Base-by-base conservation (phyloP, 1,284 basidiomycete genomes). In the Leccinum olivaceoglutinosum region DNA sequence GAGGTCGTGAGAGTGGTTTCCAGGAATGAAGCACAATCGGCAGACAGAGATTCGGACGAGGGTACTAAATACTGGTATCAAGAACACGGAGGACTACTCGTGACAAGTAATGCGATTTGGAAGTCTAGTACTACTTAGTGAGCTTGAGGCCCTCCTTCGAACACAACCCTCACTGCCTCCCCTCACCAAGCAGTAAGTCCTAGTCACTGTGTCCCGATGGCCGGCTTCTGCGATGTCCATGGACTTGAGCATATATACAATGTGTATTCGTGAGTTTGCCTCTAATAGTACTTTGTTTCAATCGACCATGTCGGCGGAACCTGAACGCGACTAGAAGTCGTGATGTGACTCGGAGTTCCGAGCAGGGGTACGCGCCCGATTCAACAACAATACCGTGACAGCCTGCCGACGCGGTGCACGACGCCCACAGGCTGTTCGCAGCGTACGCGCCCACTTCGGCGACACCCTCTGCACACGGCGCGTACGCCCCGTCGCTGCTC, bases 21-120 rank as follows among this genome's bases (percentile, higher is more conserved):
- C 21, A 21, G 92, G 93, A 18, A 83, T 88, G 72, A 92, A 89
- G 77, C 84, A 76, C 65, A 90, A 90, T 72, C 78, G 89, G 44
- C 83, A 88, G 65, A 72, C 76, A 4, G 88, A 87, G 59, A 69
- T 73, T 21, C 21, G 14, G 84, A 86, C 68, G 85, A 85, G 57
- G 21, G 21, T 21, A 21, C 21, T 21, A 21, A 21, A 21, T 0
- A 71, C 79, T 2, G 12, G 6, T 51, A 21, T 21, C 2, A 90
- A 89, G 74, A 79, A 82, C 21, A 65, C 74, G 78, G 71, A 85
- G 81, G 71, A 7, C 29, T 18, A 59, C 21, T 11, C 14, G 72
- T 73, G 55, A 73, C 71, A 8, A 53, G 51, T 25, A 53, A 8
- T 53, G 2, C 21, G 21, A 21, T 21, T 21, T 21, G 21, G 21